Evolutionary conservation across 129 eudicot species (phyloP).

Genomic region (Tagetes patula): DNA sequence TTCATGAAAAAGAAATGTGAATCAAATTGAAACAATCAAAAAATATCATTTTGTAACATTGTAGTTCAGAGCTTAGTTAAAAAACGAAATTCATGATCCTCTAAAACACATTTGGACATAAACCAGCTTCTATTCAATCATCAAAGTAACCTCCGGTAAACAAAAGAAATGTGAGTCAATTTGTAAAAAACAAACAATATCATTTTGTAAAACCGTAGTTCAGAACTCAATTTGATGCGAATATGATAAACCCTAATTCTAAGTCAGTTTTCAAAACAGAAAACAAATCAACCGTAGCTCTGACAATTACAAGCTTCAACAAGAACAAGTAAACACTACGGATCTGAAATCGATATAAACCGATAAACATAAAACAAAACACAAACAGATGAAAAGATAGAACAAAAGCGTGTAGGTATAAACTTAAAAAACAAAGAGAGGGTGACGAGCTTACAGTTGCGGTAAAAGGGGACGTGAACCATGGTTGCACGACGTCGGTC

Average conservation of each 20-base stretch:
- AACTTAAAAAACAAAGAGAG: background rate
- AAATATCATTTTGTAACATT: too few species aligned
- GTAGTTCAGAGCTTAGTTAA: too few species aligned
- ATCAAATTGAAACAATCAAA: too few species aligned
- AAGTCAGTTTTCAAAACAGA: background rate
- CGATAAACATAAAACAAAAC: background rate
- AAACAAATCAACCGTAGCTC: background rate
- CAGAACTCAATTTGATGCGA: background rate
- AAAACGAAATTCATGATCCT: too few species aligned
- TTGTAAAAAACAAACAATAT: background rate
- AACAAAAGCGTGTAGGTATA: background rate
- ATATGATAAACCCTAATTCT: background rate
- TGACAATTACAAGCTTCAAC: background rate
- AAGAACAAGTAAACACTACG: background rate
- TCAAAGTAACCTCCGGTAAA: too few species aligned
- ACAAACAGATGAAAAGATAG: conserved; percentile 1
- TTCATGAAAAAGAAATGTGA: too few species aligned
- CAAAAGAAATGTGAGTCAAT: too few species aligned
- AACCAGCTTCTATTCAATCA: too few species aligned
- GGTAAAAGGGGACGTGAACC: conserved; percentile 30
- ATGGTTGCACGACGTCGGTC: conserved; percentile 16
- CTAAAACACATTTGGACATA: too few species aligned
- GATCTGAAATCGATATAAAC: background rate
- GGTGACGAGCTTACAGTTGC: conserved; percentile 21
- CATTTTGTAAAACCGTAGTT: background rate